A percentile compares a stretch with the other conserved stretches of the same genome.
These are phyloP conservation scores for Asterochloris erici DNA, from an alignment of 139 green algal species.

Conservation along the genomic window DNA sequence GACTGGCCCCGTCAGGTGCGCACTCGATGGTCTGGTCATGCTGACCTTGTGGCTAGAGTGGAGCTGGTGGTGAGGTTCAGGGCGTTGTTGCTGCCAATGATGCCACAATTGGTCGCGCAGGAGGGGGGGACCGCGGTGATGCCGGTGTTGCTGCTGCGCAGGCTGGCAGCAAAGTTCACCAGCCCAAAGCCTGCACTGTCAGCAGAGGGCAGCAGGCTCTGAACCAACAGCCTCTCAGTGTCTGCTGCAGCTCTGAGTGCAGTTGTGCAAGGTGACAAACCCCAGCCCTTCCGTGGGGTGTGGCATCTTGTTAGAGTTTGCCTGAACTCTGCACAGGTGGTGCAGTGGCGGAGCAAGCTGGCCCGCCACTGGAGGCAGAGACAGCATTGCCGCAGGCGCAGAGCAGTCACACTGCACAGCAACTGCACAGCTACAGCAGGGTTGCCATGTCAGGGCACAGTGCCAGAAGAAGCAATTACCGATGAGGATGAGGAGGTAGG, in stretches of 20 bases:
- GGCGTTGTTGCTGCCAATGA: slow-evolving; percentile 1
- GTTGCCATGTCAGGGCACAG: not conserved
- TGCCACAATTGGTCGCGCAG: slow-evolving; percentile 1
- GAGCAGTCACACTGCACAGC: too few relatives aligned
- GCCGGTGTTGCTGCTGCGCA: slow-evolving; percentile 5
- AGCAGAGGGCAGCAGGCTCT: too few relatives aligned
- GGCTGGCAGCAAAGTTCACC: slow-evolving; percentile 25
- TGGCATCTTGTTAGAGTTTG: too few relatives aligned
- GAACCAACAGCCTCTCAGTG: too few relatives aligned
- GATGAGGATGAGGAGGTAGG: slow-evolving; percentile 3
- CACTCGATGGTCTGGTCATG: not conserved
- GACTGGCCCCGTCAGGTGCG: too few relatives aligned
- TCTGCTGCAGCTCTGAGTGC: too few relatives aligned
- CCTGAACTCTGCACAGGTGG: too few relatives aligned
- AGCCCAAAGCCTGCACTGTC: slow-evolving; percentile 24
- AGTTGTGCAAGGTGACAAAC: too few relatives aligned
- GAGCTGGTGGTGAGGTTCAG: not conserved
- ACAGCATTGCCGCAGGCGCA: too few relatives aligned
- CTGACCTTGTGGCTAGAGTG: not conserved
- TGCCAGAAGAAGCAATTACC: not conserved
- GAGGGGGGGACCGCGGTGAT: not conserved
- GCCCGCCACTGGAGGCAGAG: too few relatives aligned
- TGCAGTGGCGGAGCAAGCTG: too few relatives aligned
- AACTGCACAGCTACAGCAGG: not conserved
- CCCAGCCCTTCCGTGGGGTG: too few relatives aligned